Evolutionary conservation across 176 grass and related monocot genomes (phyloP).

Genomic region (Avena sativa): DNA sequence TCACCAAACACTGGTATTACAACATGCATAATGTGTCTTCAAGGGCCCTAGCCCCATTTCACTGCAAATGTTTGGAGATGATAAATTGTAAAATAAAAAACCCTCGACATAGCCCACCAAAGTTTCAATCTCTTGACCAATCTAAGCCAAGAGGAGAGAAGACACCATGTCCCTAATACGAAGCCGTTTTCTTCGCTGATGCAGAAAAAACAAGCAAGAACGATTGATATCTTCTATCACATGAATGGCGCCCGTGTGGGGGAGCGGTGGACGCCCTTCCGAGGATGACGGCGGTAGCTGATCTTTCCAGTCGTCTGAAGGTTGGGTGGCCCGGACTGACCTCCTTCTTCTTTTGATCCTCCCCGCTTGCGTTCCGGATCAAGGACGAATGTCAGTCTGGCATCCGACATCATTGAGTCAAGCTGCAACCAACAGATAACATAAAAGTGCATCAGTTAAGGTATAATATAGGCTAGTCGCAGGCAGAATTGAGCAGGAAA

Average conservation of each 20-base stretch:
- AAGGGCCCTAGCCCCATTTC: background rate
- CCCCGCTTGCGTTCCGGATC: background rate
- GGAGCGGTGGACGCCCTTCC: background rate
- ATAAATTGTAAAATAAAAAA: background rate
- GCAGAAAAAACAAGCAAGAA: background rate
- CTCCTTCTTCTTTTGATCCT: background rate
- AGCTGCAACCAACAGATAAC: background rate
- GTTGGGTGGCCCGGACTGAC: background rate
- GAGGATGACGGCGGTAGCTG: background rate
- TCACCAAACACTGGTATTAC: background rate
- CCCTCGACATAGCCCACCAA: background rate
- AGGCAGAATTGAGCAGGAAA: background rate
- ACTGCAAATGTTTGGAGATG: background rate
- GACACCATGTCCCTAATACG: background rate
- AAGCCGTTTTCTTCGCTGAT: background rate
- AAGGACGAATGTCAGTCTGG: background rate
- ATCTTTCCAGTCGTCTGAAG: background rate
- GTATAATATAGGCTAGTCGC: background rate
- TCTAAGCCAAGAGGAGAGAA: background rate
- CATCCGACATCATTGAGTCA: background rate
- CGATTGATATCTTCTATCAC: background rate
- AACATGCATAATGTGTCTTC: background rate
- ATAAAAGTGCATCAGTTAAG: background rate
- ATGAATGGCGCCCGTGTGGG: background rate
- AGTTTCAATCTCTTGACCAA: background rate